A percentile compares a stretch with the other conserved stretches of the same genome.
Evolutionary conservation across 495 filamentous ascomycete species (phyloP).

Genomic region (Penicillium coprophilum): DNA sequence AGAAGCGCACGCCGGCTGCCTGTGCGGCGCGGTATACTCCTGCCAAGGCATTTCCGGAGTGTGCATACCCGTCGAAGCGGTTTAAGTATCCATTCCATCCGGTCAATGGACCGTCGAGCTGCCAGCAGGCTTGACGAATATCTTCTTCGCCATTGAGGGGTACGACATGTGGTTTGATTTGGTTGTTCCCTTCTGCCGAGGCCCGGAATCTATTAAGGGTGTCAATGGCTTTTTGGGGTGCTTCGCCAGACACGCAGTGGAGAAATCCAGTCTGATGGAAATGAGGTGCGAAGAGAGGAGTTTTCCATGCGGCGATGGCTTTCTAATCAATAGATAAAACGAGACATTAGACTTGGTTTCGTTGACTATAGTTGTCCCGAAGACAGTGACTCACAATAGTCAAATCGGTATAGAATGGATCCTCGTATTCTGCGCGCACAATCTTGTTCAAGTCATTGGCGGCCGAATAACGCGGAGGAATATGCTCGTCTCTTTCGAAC

Average conservation of each 20-base stretch:
- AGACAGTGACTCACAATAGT: slow-evolving; percentile 29
- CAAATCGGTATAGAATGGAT: slow-evolving; percentile 52
- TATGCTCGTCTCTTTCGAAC: slow-evolving; percentile 28
- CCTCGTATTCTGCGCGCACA: slow-evolving; percentile 54
- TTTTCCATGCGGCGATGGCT: slow-evolving; percentile 52
- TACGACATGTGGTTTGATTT: slow-evolving; percentile 36
- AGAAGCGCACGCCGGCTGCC: slow-evolving; percentile 38
- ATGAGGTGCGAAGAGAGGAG: slow-evolving; percentile 50
- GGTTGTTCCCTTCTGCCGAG: slow-evolving; percentile 38
- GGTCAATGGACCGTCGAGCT: slow-evolving; percentile 45
- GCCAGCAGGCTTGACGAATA: slow-evolving; percentile 42
- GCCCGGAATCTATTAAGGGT: slow-evolving; percentile 46
- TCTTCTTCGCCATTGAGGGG: slow-evolving; percentile 35
- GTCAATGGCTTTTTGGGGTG: slow-evolving; percentile 47
- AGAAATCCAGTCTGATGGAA: slow-evolving; percentile 58
- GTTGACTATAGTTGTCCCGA: background rate
- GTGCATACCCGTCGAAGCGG: slow-evolving; percentile 52
- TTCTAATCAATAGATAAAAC: slow-evolving; percentile 30
- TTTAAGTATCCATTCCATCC: slow-evolving; percentile 59
- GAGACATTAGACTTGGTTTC: slow-evolving; percentile 15
- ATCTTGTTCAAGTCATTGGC: slow-evolving; percentile 57
- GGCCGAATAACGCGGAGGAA: slow-evolving; percentile 38
- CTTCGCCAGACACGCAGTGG: slow-evolving; percentile 47
- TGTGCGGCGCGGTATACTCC: slow-evolving; percentile 27
- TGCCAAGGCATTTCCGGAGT: slow-evolving; percentile 46